These are phyloP conservation scores for Mycena crocata DNA, from an alignment of 768 basidiomycete genomes.

Conservation along the genomic window DNA sequence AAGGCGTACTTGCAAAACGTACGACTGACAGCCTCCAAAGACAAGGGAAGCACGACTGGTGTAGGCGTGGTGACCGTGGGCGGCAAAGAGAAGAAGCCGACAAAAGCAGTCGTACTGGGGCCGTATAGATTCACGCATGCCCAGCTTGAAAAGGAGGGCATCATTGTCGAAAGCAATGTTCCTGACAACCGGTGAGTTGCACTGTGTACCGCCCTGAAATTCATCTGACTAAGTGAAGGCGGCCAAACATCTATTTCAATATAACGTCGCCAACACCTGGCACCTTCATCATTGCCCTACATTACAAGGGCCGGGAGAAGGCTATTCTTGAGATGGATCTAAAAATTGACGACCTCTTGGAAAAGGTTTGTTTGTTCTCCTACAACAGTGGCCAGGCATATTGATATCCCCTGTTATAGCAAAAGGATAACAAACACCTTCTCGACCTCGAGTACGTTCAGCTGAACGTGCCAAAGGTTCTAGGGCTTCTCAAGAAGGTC, in stretches of 20 bases:
- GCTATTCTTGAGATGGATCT: constrained; percentile 99
- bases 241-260: constrained; percentile 98
- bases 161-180: constrained; percentile 99
- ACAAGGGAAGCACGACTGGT: constrained; percentile 87
- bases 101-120: constrained; percentile 88
- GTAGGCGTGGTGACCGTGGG: constrained; percentile 96
- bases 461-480: constrained; percentile 94
- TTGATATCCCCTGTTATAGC: constrained; percentile 61
- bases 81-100: constrained; percentile 95
- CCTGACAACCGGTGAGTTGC: constrained; percentile 90
- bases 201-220: constrained; percentile 23
- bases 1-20: constrained; percentile 99
- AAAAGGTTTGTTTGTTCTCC: constrained; percentile 75
- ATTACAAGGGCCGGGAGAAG: constrained; percentile 99
- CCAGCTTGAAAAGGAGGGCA: constrained; percentile 98
- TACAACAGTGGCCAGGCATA: not conserved
- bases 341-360: constrained; percentile 97
- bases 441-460: constrained; percentile 98
- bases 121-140: constrained; percentile 98
- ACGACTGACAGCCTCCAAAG: constrained; percentile 87
- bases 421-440: constrained; percentile 98
- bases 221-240: constrained; percentile 57
- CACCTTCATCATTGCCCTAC: constrained; percentile 98
- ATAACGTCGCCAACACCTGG: constrained; percentile 98
- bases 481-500: constrained; percentile 93